A percentile compares a stretch with the other conserved stretches of the same genome.
Conservation (phyloP, 2,329 filamentous ascomycete species). For the Westerdykella ornata region DNA sequence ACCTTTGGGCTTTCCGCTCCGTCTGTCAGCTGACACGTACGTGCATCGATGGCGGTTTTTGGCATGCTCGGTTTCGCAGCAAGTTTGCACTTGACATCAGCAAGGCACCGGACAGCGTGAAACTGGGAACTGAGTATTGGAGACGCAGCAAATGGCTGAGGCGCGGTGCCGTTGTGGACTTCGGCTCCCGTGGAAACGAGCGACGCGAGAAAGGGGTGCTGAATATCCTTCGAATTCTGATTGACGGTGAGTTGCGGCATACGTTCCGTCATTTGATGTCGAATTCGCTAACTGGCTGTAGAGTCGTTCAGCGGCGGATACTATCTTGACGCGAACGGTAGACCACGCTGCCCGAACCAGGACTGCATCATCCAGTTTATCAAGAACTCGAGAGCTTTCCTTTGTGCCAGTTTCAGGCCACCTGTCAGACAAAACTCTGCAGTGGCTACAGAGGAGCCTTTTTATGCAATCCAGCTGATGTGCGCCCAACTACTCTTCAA, state of each 20-base stretch:
- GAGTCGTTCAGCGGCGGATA: slow-evolving; percentile 27
- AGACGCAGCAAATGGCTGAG: slow-evolving; percentile 17
- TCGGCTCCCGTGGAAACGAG: slow-evolving; percentile 13
- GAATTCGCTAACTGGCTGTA: slow-evolving; percentile 8
- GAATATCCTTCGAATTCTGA: slow-evolving; percentile 37
- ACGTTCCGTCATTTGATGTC: background rate
- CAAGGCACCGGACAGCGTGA: slow-evolving; percentile 15
- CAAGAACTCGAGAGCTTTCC: slow-evolving; percentile 21
- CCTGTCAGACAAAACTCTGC: background rate
- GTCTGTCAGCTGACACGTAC: slow-evolving; percentile 37
- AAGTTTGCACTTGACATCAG: slow-evolving; percentile 36
- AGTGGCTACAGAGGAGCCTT: slow-evolving; percentile 7
- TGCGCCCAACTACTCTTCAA: slow-evolving; percentile 28
- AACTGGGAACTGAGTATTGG: slow-evolving; percentile 37
- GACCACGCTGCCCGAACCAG: slow-evolving; percentile 33
- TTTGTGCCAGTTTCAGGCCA: slow-evolving; percentile 20
- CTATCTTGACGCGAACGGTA: slow-evolving; percentile 12
- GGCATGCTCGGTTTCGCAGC: slow-evolving; percentile 41
- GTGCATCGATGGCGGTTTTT: slow-evolving; percentile 43
- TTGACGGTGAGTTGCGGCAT: slow-evolving; percentile 36
- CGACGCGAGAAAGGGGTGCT: slow-evolving; percentile 32
- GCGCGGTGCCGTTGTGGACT: slow-evolving; percentile 12
- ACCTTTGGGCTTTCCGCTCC: slow-evolving; percentile 39
- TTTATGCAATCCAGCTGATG: slow-evolving; percentile 31
- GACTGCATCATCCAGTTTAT: slow-evolving; percentile 27